phyloP scores from a whole-genome alignment of 768 basidiomycete genomes.

The Jaapia argillacea region DNA sequence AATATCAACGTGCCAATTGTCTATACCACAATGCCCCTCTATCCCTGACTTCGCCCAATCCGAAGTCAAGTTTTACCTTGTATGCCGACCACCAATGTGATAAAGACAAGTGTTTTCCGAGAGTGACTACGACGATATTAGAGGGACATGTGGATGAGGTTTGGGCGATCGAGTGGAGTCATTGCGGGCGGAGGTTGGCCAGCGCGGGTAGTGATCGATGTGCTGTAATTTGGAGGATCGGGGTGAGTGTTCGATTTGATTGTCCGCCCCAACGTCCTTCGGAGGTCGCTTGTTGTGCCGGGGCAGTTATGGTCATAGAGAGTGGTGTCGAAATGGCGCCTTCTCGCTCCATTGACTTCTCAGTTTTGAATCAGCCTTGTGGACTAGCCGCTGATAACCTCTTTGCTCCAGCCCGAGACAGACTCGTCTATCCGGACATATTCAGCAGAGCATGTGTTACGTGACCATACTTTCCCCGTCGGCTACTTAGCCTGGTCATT shows the following conservation, averaged over 20 bases:
- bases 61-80: constrained; percentile 35
- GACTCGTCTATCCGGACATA: constrained; percentile 48
- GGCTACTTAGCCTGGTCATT: constrained; percentile 88
- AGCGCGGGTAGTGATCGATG: constrained; percentile 82
- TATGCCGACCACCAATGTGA: constrained; percentile 83
- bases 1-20: constrained; percentile 73
- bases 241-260: constrained; percentile 41
- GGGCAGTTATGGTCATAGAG: no score
- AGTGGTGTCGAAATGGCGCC: no score
- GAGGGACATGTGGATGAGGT: constrained; percentile 89
- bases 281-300: no score
- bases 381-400: no score
- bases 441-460: constrained; percentile 46
- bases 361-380: no score
- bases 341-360: no score
- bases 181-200: constrained; percentile 75
- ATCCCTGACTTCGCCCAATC: background rate
- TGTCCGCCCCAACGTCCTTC: no score
- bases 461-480: constrained; percentile 72
- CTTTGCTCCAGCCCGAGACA: constrained; percentile 38
- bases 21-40: constrained; percentile 74
- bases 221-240: constrained; percentile 84
- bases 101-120: constrained; percentile 66
- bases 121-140: constrained; percentile 74
- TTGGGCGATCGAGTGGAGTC: constrained; percentile 95